A percentile compares a stretch with the other conserved stretches of the same genome.
phyloP scores from a whole-genome alignment of 108 stramenopile species.

The Epipyxis sp. region DNA sequence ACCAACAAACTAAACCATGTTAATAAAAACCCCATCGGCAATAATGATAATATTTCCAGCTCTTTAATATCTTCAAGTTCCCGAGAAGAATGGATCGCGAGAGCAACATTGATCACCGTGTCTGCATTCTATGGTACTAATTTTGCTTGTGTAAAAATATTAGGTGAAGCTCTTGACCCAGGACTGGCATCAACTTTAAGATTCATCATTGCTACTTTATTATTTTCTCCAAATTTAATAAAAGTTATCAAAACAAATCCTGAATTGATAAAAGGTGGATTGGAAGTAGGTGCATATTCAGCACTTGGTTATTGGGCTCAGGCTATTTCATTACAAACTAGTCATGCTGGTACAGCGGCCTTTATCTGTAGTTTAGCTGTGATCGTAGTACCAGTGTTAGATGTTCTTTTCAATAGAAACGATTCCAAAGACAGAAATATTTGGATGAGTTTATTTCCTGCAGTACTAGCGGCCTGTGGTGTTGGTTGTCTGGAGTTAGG shows the following conservation, averaged over 20 bases:
- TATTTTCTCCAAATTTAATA: background rate
- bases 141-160: background rate
- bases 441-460: constrained; percentile 24
- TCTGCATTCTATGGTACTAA: background rate
- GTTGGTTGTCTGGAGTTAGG: constrained; percentile 73
- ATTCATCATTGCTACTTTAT: background rate
- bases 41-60: too few species aligned
- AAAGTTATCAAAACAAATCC: background rate
- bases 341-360: constrained; percentile 72
- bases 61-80: too few species aligned
- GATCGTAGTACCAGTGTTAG: constrained; percentile 79
- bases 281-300: constrained; percentile 79
- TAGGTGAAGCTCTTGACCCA: background rate
- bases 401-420: constrained; percentile 62
- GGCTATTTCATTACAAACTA: constrained; percentile 75
- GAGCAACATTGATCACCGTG: background rate
- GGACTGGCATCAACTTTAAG: background rate
- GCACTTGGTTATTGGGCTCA: constrained; percentile 79
- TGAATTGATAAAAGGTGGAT: constrained; percentile 55
- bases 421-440: constrained; percentile 7
- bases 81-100: background rate
- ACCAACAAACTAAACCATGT: too few species aligned
- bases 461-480: constrained; percentile 69
- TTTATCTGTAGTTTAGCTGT: constrained; percentile 86
- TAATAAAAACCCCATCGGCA: too few species aligned